Conservation (phyloP, 1,284 basidiomycete species). For the Fereydounia khargensis region DNA sequence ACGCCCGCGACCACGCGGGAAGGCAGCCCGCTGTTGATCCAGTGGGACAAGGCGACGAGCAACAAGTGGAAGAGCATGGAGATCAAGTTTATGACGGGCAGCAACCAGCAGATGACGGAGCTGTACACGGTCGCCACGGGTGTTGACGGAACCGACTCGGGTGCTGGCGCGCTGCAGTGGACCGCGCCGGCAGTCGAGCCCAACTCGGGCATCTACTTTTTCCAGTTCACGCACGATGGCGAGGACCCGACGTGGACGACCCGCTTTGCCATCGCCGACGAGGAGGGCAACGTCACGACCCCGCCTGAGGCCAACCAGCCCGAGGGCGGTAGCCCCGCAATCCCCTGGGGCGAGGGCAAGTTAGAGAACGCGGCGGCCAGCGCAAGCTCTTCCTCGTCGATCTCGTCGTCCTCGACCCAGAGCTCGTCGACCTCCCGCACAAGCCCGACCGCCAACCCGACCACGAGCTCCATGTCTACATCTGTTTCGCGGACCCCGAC, state of each 20-base stretch:
- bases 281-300: slow-evolving; percentile 62
- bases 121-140: slow-evolving; percentile 67
- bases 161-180: slow-evolving; percentile 62
- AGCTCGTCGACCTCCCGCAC: slow-evolving; percentile 3
- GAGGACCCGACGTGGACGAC: slow-evolving; percentile 69
- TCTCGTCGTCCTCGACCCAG: slow-evolving; percentile 2
- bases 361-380: slow-evolving; percentile 52
- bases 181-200: slow-evolving; percentile 74
- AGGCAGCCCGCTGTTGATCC: slow-evolving; percentile 22
- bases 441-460: neutral
- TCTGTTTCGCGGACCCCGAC: slow-evolving; percentile 3
- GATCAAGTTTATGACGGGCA: slow-evolving; percentile 68
- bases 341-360: slow-evolving; percentile 74
- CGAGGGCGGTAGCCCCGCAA: slow-evolving; percentile 59
- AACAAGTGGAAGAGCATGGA: slow-evolving; percentile 59
- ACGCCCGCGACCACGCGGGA: slow-evolving; percentile 15
- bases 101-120: slow-evolving; percentile 70
- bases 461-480: slow-evolving; percentile 2
- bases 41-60: slow-evolving; percentile 27
- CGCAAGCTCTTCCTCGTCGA: slow-evolving; percentile 5
- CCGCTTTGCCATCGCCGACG: slow-evolving; percentile 72
- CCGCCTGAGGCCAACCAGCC: slow-evolving; percentile 65
- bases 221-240: slow-evolving; percentile 48
- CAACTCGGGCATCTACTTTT: slow-evolving; percentile 45
- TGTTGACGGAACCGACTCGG: slow-evolving; percentile 64